phyloP scores from a whole-genome alignment of 1,139 yeast species.

The Magnusiomyces sp. region DNA sequence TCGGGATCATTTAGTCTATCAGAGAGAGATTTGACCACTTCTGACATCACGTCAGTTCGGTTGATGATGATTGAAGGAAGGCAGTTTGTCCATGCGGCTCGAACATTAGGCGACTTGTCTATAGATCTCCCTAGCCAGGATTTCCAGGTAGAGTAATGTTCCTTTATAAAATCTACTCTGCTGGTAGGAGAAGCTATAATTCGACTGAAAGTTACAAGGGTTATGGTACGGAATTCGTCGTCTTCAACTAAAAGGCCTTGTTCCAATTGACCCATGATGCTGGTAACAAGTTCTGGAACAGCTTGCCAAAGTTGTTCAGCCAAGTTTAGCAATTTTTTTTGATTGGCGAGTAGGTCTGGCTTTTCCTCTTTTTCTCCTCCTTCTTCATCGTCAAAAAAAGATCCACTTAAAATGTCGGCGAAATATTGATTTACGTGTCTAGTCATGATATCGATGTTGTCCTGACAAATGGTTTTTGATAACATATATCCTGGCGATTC shows the following conservation, averaged over 20 bases:
- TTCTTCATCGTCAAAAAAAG: constrained; percentile 22
- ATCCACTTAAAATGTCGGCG: constrained; percentile 50
- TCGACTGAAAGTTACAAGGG: constrained; percentile 66
- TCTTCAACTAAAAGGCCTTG: constrained; percentile 69
- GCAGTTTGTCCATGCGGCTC: constrained; percentile 63
- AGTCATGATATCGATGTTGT: constrained; percentile 66
- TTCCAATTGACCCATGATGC: constrained; percentile 72
- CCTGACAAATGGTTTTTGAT: constrained; percentile 59
- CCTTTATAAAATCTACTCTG: constrained; percentile 49
- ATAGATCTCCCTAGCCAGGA: constrained; percentile 70
- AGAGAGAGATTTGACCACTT: constrained; percentile 51
- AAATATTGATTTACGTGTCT: constrained; percentile 73
- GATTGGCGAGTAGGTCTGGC: constrained; percentile 27
- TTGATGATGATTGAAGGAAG: constrained; percentile 39
- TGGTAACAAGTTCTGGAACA: constrained; percentile 64
- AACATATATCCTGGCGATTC: constrained; percentile 55
- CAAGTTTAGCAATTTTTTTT: constrained; percentile 34
- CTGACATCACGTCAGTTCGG: constrained; percentile 41
- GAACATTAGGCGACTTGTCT: constrained; percentile 57
- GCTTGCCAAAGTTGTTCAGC: constrained; percentile 66
- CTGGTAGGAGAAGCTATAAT: constrained; percentile 47
- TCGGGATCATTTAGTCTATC: constrained; percentile 70
- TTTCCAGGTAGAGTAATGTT: constrained; percentile 54
- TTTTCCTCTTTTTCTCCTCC: constrained; percentile 19
- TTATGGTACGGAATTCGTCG: constrained; percentile 51